phyloP scores from a whole-genome alignment of 768 basidiomycete species.

The Suillus sp. region DNA sequence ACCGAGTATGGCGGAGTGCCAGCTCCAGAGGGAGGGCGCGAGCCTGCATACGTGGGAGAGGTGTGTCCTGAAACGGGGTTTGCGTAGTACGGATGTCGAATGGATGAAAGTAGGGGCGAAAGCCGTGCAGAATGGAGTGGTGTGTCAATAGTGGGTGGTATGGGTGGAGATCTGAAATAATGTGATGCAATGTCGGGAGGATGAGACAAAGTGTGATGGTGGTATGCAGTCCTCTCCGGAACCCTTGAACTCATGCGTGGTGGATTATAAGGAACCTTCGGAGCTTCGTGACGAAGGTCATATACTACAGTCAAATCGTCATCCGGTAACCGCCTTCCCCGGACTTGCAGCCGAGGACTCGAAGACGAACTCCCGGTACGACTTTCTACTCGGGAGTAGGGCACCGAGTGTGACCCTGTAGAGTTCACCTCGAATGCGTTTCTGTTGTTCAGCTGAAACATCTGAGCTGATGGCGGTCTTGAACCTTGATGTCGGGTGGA shows the following conservation, averaged over 20 bases:
- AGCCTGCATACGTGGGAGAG: slow-evolving; percentile 27
- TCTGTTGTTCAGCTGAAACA: slow-evolving; percentile 42
- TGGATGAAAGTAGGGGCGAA: slow-evolving; percentile 25
- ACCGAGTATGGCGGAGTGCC: slow-evolving; percentile 38
- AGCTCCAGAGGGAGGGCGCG: slow-evolving; percentile 27
- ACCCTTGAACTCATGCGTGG: slow-evolving; percentile 7
- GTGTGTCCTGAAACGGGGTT: slow-evolving; percentile 26
- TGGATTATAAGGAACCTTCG: slow-evolving; percentile 1
- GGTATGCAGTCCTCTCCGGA: slow-evolving; percentile 2
- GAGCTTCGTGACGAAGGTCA: slow-evolving; percentile 15
- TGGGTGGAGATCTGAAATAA: slow-evolving; percentile 1
- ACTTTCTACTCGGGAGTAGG: slow-evolving; percentile 49
- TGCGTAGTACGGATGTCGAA: slow-evolving; percentile 24
- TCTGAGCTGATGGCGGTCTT: slow-evolving; percentile 33
- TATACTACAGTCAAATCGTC: slow-evolving; percentile 36
- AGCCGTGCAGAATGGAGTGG: slow-evolving; percentile 23
- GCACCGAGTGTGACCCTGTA: slow-evolving; percentile 35
- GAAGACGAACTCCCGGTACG: slow-evolving; percentile 50
- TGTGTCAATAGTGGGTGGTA: slow-evolving; percentile 16
- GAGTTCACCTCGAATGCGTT: slow-evolving; percentile 33
- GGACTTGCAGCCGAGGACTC: slow-evolving; percentile 45
- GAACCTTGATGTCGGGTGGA: slow-evolving; percentile 35
- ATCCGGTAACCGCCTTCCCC: slow-evolving; percentile 44
- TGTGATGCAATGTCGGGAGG: slow-evolving; percentile 7
- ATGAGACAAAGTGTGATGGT: slow-evolving; percentile 5